A percentile compares a stretch with the other conserved stretches of the same genome.
Evolutionary conservation across 2,329 filamentous ascomycete species (phyloP).

Genomic region (Myriosclerotinia duriaeana): DNA sequence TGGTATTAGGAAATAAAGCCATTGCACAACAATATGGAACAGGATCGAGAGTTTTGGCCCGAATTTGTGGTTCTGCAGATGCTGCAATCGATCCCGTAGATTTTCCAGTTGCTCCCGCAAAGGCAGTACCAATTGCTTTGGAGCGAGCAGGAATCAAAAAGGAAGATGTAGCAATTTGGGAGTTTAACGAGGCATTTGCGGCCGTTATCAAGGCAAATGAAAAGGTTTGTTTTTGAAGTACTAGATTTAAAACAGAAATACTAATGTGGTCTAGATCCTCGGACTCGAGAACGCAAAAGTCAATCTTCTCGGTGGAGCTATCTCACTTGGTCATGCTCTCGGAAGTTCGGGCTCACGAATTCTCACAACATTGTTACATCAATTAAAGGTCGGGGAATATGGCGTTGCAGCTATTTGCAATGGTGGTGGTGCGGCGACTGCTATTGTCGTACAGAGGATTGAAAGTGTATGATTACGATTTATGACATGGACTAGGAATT

Average conservation of each 20-base stretch:
- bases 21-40: slow-evolving; percentile 78
- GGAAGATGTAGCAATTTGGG: slow-evolving; percentile 91
- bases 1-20: slow-evolving; percentile 79
- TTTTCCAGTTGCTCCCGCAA: slow-evolving; percentile 89
- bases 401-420: slow-evolving; percentile 97
- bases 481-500: neutral
- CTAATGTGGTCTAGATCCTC: slow-evolving; percentile 45
- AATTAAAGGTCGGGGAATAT: slow-evolving; percentile 86
- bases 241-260: neutral
- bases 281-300: slow-evolving; percentile 76
- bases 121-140: slow-evolving; percentile 87
- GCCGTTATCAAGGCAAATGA: slow-evolving; percentile 93
- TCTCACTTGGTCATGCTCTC: slow-evolving; percentile 86
- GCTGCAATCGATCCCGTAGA: slow-evolving; percentile 88
- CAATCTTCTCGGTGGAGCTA: slow-evolving; percentile 86
- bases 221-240: slow-evolving; percentile 54
- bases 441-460: slow-evolving; percentile 84
- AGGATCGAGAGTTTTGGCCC: slow-evolving; percentile 78
- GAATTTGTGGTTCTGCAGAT: slow-evolving; percentile 82
- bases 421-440: slow-evolving; percentile 87
- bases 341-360: slow-evolving; percentile 93
- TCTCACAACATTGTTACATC: slow-evolving; percentile 84
- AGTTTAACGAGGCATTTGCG: slow-evolving; percentile 98
- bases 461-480: slow-evolving; percentile 44
- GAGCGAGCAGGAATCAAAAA: slow-evolving; percentile 86